Conservation (phyloP, 2,329 filamentous ascomycete species). For the Penicillium expansum region DNA sequence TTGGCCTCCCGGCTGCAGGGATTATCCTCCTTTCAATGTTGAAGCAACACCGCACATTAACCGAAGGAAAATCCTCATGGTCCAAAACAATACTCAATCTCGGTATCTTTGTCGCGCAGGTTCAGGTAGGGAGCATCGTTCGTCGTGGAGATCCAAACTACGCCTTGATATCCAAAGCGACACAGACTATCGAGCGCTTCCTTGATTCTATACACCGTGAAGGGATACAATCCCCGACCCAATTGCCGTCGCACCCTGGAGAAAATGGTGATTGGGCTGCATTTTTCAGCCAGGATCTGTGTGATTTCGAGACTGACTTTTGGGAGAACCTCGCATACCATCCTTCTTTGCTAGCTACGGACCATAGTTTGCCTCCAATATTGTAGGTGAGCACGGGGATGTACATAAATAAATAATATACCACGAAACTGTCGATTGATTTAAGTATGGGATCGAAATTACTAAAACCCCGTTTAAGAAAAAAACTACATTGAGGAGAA, state of each 20-base stretch:
- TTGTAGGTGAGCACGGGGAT: background rate
- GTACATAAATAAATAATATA: background rate
- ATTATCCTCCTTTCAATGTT: conserved; percentile 31
- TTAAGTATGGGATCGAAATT: background rate
- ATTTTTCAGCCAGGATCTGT: conserved; percentile 24
- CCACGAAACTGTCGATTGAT: background rate
- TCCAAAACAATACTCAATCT: conserved; percentile 23
- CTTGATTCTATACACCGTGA: conserved; percentile 27
- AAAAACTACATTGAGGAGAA: background rate
- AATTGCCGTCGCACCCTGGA: conserved; percentile 11
- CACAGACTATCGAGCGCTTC: conserved; percentile 27
- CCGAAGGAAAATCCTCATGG: conserved; percentile 12
- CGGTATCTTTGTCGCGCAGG: conserved; percentile 29
- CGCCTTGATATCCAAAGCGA: conserved; percentile 25
- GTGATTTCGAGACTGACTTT: conserved; percentile 29
- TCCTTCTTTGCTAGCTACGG: conserved; percentile 23
- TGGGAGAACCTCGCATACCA: conserved; percentile 30
- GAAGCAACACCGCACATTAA: conserved; percentile 16
- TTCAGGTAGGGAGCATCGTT: conserved; percentile 27
- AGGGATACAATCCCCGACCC: conserved; percentile 1
- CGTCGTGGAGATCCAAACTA: conserved; percentile 27
- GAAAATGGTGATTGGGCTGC: conserved; percentile 24
- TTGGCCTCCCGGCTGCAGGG: conserved; percentile 30
- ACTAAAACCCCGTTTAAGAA: background rate
- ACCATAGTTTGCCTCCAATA: conserved; percentile 18